phyloP scores from a whole-genome alignment of 306 rosid genomes.

The Cicer pinnatifidum region DNA sequence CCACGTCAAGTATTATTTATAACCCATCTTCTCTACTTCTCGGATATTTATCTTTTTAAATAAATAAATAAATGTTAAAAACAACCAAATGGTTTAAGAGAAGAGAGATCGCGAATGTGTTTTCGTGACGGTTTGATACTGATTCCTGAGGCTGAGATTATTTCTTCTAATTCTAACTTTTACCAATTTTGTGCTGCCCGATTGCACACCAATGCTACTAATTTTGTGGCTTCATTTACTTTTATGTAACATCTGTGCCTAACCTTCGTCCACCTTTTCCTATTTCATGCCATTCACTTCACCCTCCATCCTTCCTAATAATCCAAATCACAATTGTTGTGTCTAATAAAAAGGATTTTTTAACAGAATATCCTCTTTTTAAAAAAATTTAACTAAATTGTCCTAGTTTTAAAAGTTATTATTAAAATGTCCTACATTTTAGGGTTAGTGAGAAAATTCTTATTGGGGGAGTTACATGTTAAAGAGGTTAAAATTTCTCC shows the following conservation, averaged over 20 bases:
- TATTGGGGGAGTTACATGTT: too few relatives aligned
- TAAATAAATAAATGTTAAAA: too few relatives aligned
- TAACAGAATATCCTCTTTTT: too few relatives aligned
- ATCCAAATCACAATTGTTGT: too few relatives aligned
- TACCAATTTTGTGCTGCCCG: slow-evolving; percentile 4
- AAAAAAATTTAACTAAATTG: too few relatives aligned
- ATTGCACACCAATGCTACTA: slow-evolving; percentile 15
- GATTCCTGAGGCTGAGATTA: not conserved
- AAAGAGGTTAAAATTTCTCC: too few relatives aligned
- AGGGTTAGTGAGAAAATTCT: too few relatives aligned
- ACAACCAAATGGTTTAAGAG: too few relatives aligned
- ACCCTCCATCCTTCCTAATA: not conserved
- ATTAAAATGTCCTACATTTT: too few relatives aligned
- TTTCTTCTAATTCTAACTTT: not conserved
- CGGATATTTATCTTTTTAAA: too few relatives aligned
- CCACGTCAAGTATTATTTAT: slow-evolving; percentile 13
- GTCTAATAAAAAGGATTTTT: too few relatives aligned
- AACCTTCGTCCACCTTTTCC: slow-evolving; percentile 3
- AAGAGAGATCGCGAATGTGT: slow-evolving; percentile 15
- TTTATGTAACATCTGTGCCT: not conserved
- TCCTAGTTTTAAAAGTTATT: too few relatives aligned
- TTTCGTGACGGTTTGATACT: slow-evolving; percentile 7
- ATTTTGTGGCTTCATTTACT: not conserved
- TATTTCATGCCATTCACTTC: slow-evolving; percentile 2
- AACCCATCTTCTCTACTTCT: not conserved